Evolutionary conservation across 495 filamentous ascomycete species (phyloP).

Genomic region (Talaromyces nanjingensis): DNA sequence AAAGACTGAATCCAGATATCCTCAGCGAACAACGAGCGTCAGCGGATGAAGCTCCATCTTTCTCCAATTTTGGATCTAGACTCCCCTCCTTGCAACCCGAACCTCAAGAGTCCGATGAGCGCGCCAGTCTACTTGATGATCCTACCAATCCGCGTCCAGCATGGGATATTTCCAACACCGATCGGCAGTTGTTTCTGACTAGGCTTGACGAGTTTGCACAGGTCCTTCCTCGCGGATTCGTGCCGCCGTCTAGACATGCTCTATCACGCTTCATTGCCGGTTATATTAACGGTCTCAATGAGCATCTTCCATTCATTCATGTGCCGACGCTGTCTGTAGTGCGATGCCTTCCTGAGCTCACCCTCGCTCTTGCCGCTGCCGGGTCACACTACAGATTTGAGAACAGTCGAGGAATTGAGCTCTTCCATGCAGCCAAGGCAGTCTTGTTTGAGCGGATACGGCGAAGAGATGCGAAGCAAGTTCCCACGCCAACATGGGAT

Average conservation of each 20-base stretch:
- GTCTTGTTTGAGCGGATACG: slow-evolving; percentile 41
- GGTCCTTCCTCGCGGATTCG: slow-evolving; percentile 60
- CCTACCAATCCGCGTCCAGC: slow-evolving; percentile 36
- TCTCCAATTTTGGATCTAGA: slow-evolving; percentile 62
- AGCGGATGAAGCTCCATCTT: slow-evolving; percentile 39
- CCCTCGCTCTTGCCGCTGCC: slow-evolving; percentile 40
- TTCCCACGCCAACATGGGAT: slow-evolving; percentile 37
- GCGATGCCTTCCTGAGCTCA: slow-evolving; percentile 38
- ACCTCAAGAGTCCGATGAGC: slow-evolving; percentile 49
- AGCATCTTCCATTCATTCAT: slow-evolving; percentile 45
- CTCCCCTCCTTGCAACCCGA: slow-evolving; percentile 64
- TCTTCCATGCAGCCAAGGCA: slow-evolving; percentile 59
- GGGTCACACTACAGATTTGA: slow-evolving; percentile 56
- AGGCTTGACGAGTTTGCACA: slow-evolving; percentile 60
- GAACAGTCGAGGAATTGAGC: slow-evolving; percentile 55
- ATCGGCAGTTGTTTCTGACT: slow-evolving; percentile 54
- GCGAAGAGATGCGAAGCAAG: slow-evolving; percentile 38
- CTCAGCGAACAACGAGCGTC: slow-evolving; percentile 30
- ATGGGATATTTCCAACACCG: slow-evolving; percentile 59
- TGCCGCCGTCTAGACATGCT: slow-evolving; percentile 44
- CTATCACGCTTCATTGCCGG: slow-evolving; percentile 42
- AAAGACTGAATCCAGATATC: slow-evolving; percentile 30
- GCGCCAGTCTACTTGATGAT: slow-evolving; percentile 38
- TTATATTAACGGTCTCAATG: slow-evolving; percentile 43
- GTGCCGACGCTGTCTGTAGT: slow-evolving; percentile 41